Evolutionary conservation across 352 stramenopile genomes (phyloP), one percentile per base, ranked within the genome.

Genomic region (Phytophthora quininea): DNA sequence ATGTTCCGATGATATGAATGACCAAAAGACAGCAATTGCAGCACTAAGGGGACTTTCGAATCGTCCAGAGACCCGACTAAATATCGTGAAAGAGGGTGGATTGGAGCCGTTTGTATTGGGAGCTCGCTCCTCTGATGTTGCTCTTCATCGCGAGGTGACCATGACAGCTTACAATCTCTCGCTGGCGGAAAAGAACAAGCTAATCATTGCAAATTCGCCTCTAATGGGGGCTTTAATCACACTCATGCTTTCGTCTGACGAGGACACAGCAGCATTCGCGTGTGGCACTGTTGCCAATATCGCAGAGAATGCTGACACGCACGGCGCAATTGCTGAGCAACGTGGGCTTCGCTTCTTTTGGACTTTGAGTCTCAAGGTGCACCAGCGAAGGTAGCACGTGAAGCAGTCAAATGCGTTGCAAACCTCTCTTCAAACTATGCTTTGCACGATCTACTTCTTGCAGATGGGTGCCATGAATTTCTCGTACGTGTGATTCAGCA

Each of bases 131-230:
- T 62, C 49, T 2, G 90, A 97, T 43, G 30, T 91, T 1, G 60
- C 80, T 51, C 85, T 98, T 31, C 90, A 93, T 35, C 89, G 87
- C 11, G 95, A 98, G 73, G 82, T 96, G 7, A 90, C 91, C 1
- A 91, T 97, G 63, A 94, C 93, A 5, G 38, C 96, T 2, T 97
- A 96, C 70, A 97, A 97, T 24, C 74, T 99, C 8, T 96, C 89
- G 33, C 80, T 99, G 10, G 92, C 97, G 32, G 96, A 99, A 73
- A 83, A 90, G 12, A 99, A 98, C 76, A 99, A 99, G 76, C 74
- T 98, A 4, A 84, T 90, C 30, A 93, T 99, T 58, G 89, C 93
- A 0, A 71, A 70, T 19, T 97, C 91, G 4, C 85, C 90, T 24
- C 66, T 94, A 30, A 77, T 97, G 67, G 74, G 77, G 3, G 78